Evolutionary conservation across 331 rosid species (phyloP).

Genomic region (Acacia concinna): DNA sequence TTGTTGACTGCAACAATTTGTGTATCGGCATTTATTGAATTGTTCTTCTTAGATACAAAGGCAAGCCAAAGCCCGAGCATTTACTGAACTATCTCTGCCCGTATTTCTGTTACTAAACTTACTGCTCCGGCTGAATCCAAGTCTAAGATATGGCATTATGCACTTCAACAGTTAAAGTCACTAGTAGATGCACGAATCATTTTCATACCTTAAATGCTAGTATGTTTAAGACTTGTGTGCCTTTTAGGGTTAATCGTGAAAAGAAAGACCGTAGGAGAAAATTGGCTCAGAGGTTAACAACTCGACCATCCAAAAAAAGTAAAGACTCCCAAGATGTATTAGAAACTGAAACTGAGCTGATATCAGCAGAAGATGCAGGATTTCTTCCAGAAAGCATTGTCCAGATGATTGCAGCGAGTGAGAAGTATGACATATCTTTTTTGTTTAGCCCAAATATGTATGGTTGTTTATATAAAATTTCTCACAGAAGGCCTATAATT

Average conservation of each 20-base stretch:
- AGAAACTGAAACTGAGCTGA: slow-evolving; percentile 14
- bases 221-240: neutral
- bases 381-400: slow-evolving; percentile 83
- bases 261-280: neutral
- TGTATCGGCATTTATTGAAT: neutral
- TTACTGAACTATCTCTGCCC: neutral
- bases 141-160: neutral
- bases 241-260: slow-evolving; percentile 20
- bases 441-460: neutral
- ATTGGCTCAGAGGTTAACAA: slow-evolving; percentile 20
- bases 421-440: slow-evolving; percentile 33
- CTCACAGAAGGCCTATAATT: slow-evolving; percentile 13
- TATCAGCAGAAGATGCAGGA: slow-evolving; percentile 42
- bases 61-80: neutral
- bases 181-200: neutral
- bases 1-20: neutral
- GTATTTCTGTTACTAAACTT: neutral
- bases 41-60: too few species aligned
- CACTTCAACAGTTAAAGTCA: slow-evolving; percentile 1
- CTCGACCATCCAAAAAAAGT: slow-evolving; percentile 9
- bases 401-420: slow-evolving; percentile 71
- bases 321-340: neutral
- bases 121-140: neutral
- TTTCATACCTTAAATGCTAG: neutral
- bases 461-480: slow-evolving; percentile 1